Evolutionary conservation across 202 grass and related monocot genomes (phyloP), one percentile per base, ranked within the genome.

Genomic region (Setaria italica): DNA sequence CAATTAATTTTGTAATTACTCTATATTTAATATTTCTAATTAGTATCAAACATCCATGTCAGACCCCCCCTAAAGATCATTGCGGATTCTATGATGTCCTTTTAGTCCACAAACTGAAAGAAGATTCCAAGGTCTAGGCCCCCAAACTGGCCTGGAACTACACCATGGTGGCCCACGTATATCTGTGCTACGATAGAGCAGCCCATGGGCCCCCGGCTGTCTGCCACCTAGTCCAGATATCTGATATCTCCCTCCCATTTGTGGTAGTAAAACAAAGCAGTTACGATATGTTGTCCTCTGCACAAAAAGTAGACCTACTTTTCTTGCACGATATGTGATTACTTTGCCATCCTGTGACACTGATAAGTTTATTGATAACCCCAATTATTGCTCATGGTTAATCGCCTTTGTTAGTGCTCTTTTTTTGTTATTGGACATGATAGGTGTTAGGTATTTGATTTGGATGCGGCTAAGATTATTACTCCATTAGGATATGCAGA

Each of bases 361-460:
- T 25, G 45, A 65, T 63, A 29, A 37, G 12, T 20, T 56, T 19
- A 29, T 21, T 12, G 12, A 42, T 81, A 10, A 55, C 3, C 82
- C 15, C 85, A 74, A 66, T 80, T 56, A 86, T 80, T 80, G 77
- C 11, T 9, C 57, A 4, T 46, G 68, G 15, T n/a, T 54, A 54
- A 47, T 19, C 30, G 35, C 45, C 15, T 72, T 63, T 37, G 4
- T 16, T 47, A 74, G 21, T 73, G 58, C 76, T 46, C 14, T 12
- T 80, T 19, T 53, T 41, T 41, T 45, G 43, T 1, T 62, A 0
- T 55, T 56, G 46, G 77, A 45, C 71, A 45, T 15, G 77, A 86
- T 55, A 25, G 68, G 21, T 37, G 77, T 74, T 87, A 81, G 85
- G 69, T 81, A 74, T 67, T 47, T 30, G 77, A 66, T 80, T 62